Evolutionary conservation across 2,329 filamentous ascomycete species (phyloP).

Genomic region (Paecilomyces sp.): DNA sequence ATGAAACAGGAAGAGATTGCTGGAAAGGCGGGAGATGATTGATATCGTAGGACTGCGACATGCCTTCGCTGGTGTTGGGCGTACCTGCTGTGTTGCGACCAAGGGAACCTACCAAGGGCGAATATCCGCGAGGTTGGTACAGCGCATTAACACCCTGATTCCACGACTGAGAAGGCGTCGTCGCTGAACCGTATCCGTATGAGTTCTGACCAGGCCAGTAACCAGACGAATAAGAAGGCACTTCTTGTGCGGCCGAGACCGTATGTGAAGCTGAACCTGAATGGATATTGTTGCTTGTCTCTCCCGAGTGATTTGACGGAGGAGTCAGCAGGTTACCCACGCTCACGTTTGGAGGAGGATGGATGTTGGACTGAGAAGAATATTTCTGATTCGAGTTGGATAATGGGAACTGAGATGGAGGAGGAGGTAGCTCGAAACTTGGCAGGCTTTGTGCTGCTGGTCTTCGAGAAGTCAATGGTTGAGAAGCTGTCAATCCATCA

Average conservation of each 20-base stretch:
- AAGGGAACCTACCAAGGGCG: conserved; percentile 48
- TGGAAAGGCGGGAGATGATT: conserved; percentile 58
- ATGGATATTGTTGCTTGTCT: conserved; percentile 35
- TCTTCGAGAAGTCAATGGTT: conserved; percentile 64
- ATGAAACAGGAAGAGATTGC: conserved; percentile 50
- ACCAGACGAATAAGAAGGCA: conserved; percentile 43
- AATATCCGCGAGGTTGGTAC: conserved; percentile 48
- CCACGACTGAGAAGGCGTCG: conserved; percentile 40
- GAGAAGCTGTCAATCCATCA: conserved; percentile 53
- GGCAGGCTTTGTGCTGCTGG: conserved; percentile 63
- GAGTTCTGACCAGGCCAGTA: conserved; percentile 57
- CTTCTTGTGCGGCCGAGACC: conserved; percentile 20
- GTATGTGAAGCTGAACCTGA: conserved; percentile 48
- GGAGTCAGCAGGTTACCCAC: conserved; percentile 58
- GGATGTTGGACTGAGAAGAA: conserved; percentile 30
- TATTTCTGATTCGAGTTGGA: conserved; percentile 45
- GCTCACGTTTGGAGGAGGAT: conserved; percentile 44
- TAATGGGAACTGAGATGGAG: conserved; percentile 44
- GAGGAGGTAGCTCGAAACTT: conserved; percentile 61
- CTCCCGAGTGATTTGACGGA: conserved; percentile 50
- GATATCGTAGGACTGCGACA: conserved; percentile 63
- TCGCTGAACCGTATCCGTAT: conserved; percentile 45
- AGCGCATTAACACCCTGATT: conserved; percentile 30
- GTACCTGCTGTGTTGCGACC: conserved; percentile 50
- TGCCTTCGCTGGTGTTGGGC: conserved; percentile 53